Base-by-base conservation (phyloP, 1,284 basidiomycete species). In the Xerocomus minutiporus region DNA sequence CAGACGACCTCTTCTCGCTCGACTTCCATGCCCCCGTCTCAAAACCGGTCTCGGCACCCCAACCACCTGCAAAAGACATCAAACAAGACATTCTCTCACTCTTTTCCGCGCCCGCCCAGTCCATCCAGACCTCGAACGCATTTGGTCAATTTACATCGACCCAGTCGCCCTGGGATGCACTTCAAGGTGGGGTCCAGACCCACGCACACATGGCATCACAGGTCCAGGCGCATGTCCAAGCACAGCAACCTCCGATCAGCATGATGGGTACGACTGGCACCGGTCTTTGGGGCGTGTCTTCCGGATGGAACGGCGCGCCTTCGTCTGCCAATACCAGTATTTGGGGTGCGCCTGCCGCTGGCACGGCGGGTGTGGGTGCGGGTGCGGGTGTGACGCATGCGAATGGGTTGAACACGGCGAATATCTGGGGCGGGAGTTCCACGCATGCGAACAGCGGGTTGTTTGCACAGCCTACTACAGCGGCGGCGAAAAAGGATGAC, bases 61-160 rank as follows among this genome's bases (percentile, higher is more conserved):
- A 71, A 25, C 69, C 70, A 23, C 75, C 78, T 0, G 79, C 77
- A 64, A 87, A 88, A 61, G 85, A 90, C 62, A 78, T 86, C 52
- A 94, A 93, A 64, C 81, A 91, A 54, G 88, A 95, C 60, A 95
- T 96, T 61, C 76, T 96, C 38, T 92, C 89, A 0, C 79, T 95
- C 43, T 95, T 92, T 66, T 82, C 69, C 0, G 55, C 73, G 0
- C 60, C 74, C 6, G 58, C 71, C 8, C 67, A 47, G 40, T 17
- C 45, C 15, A 9, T 68, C 51, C 71, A 64, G 31, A 70, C 69
- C 38, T 58, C 64, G 26, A 61, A 54, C 46, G 59, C 65, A 17
- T 68, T 66, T 45, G 68, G 66, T 6, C 57, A 63, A 46, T 64
- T 63, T 53, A 50, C 62, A 17, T 56, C 57, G 90, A 92, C 56